Conservation (phyloP, 2,329 filamentous ascomycete species). For the Thielaviopsis euricoi region DNA sequence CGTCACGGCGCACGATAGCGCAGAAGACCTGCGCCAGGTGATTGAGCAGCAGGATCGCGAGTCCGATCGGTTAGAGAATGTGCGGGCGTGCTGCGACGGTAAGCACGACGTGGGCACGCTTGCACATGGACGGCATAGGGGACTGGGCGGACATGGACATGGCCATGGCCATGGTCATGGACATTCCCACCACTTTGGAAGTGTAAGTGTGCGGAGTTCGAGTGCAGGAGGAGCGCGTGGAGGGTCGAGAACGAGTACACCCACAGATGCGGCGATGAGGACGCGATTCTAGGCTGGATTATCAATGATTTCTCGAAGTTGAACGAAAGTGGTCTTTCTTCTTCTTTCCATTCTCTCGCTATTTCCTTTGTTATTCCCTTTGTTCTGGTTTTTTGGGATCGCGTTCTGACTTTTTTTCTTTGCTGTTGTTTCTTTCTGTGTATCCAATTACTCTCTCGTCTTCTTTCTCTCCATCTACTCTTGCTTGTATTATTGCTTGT, state of each 20-base stretch:
- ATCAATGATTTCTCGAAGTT: too few species aligned
- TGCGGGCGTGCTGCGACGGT: constrained; percentile 95
- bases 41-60: constrained; percentile 66
- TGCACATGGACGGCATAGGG: constrained; percentile 22
- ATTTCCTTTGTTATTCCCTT: constrained; percentile 1
- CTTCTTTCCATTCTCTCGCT: background rate
- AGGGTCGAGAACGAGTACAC: background rate
- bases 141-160: background rate
- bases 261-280: background rate
- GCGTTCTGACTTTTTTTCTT: too few species aligned
- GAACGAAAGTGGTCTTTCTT: too few species aligned
- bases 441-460: too few species aligned
- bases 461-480: background rate
- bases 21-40: constrained; percentile 65
- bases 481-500: background rate
- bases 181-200: background rate
- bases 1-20: constrained; percentile 54
- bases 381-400: background rate
- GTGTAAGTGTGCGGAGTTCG: background rate
- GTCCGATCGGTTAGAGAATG: constrained; percentile 74
- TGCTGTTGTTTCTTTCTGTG: too few species aligned
- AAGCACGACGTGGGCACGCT: constrained; percentile 58
- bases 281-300: background rate
- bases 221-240: background rate
- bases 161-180: constrained; percentile 1